Evolutionary conservation across 306 rosid species (phyloP).

Genomic region (Castanea sativa): DNA sequence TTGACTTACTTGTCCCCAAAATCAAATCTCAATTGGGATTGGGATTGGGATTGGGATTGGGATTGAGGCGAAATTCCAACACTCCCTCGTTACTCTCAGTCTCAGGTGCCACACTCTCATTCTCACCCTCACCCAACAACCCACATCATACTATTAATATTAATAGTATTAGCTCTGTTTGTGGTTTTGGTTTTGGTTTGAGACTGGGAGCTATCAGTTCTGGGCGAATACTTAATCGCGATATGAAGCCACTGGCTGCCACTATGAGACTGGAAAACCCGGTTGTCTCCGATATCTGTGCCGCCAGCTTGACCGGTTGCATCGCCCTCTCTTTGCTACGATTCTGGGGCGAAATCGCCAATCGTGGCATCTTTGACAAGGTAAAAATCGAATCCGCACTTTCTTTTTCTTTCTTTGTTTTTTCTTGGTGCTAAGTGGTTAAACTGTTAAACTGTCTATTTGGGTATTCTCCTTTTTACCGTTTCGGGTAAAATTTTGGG

Average conservation of each 20-base stretch:
- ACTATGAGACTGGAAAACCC: slow-evolving; percentile 56
- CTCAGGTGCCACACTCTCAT: background rate
- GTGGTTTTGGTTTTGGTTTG: background rate
- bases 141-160: background rate
- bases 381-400: slow-evolving; percentile 21
- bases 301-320: slow-evolving; percentile 47
- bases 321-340: slow-evolving; percentile 57
- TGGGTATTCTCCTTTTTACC: background rate
- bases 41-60: background rate
- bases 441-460: background rate
- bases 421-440: too few relatives aligned
- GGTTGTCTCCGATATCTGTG: slow-evolving; percentile 57
- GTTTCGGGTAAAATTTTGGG: background rate
- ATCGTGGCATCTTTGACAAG: slow-evolving; percentile 64
- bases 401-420: background rate
- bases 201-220: background rate
- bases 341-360: slow-evolving; percentile 72
- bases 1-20: background rate
- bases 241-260: slow-evolving; percentile 28
- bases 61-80: background rate
- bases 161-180: background rate
- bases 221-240: slow-evolving; percentile 18
- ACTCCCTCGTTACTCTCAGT: background rate
- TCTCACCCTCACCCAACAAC: too few relatives aligned
- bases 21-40: background rate